Percentiles rank a stretch among this genome's conserved stretches.
Evolutionary conservation across 768 basidiomycete genomes (phyloP).

Genomic region (Termitomyces sp.): DNA sequence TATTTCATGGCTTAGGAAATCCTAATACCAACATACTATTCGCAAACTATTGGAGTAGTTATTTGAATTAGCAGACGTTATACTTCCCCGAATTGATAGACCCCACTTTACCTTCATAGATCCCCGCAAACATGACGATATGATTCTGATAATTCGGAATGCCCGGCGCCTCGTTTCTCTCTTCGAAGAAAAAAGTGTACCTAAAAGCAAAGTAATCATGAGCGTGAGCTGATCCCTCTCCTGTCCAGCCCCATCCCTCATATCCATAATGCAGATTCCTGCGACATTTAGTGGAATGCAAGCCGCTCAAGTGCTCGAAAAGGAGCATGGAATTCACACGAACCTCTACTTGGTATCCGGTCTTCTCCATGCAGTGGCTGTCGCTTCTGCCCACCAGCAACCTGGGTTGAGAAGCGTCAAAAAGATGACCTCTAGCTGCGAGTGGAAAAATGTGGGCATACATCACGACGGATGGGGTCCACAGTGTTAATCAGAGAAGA

Average conservation of each 20-base stretch:
- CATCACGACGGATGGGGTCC: constrained; percentile 40
- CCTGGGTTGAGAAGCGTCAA: constrained; percentile 2
- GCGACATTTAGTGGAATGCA: constrained; percentile 50
- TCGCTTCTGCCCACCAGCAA: no score
- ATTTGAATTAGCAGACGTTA: constrained; percentile 41
- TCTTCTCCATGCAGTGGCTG: constrained; percentile 48
- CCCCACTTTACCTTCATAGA: constrained; percentile 50
- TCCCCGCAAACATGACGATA: constrained; percentile 35
- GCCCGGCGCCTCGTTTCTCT: constrained; percentile 35
- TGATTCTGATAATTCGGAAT: constrained; percentile 32
- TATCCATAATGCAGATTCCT: constrained; percentile 39
- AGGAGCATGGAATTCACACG: constrained; percentile 35
- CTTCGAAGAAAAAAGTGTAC: constrained; percentile 36
- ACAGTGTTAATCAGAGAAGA: constrained; percentile 27
- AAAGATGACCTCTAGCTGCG: no score
- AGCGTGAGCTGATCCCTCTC: constrained; percentile 33
- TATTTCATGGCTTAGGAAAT: not conserved
- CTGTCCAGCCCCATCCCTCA: not conserved
- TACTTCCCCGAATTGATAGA: constrained; percentile 40
- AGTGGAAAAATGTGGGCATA: constrained; percentile 1
- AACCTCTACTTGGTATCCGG: constrained; percentile 50
- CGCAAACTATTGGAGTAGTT: constrained; percentile 28
- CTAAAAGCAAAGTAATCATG: constrained; percentile 37
- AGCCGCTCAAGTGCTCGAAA: constrained; percentile 38
- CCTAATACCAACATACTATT: not conserved